Percentiles rank a stretch among this genome's conserved stretches.
Evolutionary conservation across 2,329 filamentous ascomycete genomes (phyloP).

Genomic region (Malbranchea cinnamomea): DNA sequence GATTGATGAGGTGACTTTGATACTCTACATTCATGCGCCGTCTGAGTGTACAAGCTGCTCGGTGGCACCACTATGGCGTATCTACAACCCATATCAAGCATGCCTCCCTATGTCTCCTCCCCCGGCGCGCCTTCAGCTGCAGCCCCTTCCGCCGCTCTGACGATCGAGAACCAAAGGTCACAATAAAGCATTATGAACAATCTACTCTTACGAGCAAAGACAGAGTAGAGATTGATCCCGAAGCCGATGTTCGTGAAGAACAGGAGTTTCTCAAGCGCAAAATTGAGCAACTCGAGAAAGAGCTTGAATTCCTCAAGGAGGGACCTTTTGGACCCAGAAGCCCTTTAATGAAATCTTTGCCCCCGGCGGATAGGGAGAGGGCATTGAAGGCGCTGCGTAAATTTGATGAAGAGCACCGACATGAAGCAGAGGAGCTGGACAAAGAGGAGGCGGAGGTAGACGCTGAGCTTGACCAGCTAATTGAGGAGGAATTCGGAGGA

Average conservation of each 20-base stretch:
- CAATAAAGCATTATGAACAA: conserved; percentile 31
- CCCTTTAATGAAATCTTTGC: conserved; percentile 27
- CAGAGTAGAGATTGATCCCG: conserved; percentile 23
- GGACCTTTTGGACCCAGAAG: conserved; percentile 30
- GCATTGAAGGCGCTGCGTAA: conserved; percentile 28
- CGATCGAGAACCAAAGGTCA: conserved; percentile 23
- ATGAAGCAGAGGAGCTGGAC: conserved; percentile 8
- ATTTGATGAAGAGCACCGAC: conserved; percentile 23
- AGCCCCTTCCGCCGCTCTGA: conserved; percentile 17
- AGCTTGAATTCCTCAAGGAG: conserved; percentile 25
- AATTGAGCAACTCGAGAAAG: conserved; percentile 25
- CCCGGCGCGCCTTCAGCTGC: conserved; percentile 19
- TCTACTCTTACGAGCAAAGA: conserved; percentile 21
- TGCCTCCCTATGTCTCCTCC: conserved; percentile 9
- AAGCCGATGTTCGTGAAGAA: conserved; percentile 25
- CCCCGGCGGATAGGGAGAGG: conserved; percentile 26
- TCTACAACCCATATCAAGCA: conserved; percentile 17
- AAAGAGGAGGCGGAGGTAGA: conserved; percentile 3
- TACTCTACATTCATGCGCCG: conserved; percentile 27
- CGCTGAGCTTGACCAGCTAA: conserved; percentile 3
- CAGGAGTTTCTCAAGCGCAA: conserved; percentile 22
- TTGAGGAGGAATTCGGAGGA: conserved; percentile 16
- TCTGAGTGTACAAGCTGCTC: conserved; percentile 28
- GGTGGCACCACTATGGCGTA: conserved; percentile 28
- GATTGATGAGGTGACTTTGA: conserved; percentile 20